Base-by-base conservation (phyloP, 1,284 basidiomycete species). In the Ustilago esculenta region DNA sequence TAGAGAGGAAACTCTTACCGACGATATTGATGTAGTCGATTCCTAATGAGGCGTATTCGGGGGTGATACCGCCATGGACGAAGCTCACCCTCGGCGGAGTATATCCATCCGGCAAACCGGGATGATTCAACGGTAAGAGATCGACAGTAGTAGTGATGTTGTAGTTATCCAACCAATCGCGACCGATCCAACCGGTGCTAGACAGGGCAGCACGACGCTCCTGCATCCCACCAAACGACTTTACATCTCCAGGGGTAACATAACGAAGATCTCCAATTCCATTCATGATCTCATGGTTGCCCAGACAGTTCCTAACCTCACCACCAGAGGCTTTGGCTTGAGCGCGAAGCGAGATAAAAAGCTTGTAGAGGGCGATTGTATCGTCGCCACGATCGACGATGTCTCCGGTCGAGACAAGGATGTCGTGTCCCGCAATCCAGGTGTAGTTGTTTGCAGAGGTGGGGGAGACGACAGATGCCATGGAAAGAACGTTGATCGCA, bases 211-310 rank as follows among this genome's bases (percentile, higher is more conserved):
- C 12, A 1, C 76, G 23, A 6, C 80, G 60, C 17, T 40, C 66
- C 2, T 55, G 30, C 0, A 41, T 18, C 0, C 79, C 79, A 11
- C 82, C 79, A 25, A 82, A 83, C 7, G 76, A 75, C 5, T 64
- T 66, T 4, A 84, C 77, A 53, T 84, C 84, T 10, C 80, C 79
- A 10, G 57, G 44, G 0, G 82, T 84, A 6, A 84, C 84, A 30
- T 84, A 84, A 1, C 84, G 54, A 83, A 82, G 84, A 58, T 84
- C 84, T 7, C 76, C 73, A 24, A 83, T 42, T 0, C 77, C 79
- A 41, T 83, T 83, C 82, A 82, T 80, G 18, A 81, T 21, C 44
- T 77, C 75, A 34, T 77, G 75, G 34, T 79, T 79, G 15, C 77
- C 77, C 7, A 76, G 27, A 25, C 71, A 48, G 23, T 77, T 76